A percentile compares a stretch with the other conserved stretches of the same genome.
These are phyloP conservation scores for Syzygium oleosum DNA, from an alignment of 345 rosid genomes.

Conservation along the genomic window DNA sequence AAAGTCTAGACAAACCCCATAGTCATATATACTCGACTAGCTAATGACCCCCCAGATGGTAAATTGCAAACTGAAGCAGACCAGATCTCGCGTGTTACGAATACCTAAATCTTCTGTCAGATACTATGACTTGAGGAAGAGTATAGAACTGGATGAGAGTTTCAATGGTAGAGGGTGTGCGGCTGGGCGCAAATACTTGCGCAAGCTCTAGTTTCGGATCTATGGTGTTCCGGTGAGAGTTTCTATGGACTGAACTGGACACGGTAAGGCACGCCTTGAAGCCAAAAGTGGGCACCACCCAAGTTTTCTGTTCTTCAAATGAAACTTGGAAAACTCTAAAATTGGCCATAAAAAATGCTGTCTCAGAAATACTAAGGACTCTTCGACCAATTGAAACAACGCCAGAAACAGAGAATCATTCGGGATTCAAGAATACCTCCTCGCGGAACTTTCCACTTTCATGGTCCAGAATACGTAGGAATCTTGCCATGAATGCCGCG, in stretches of 20 bases:
- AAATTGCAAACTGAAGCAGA: neutral
- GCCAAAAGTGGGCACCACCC: neutral
- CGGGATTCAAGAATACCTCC: constrained; percentile 22
- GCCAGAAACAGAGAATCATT: neutral
- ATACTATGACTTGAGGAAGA: neutral
- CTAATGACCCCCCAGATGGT: neutral
- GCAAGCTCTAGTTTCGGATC: neutral
- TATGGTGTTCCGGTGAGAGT: neutral
- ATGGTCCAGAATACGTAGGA: constrained; percentile 5
- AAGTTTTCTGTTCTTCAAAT: neutral
- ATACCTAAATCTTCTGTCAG: neutral
- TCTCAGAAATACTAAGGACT: neutral
- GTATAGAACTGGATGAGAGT: neutral
- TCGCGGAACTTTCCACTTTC: neutral
- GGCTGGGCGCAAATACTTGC: neutral
- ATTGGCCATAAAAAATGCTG: neutral
- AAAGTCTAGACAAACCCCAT: neutral
- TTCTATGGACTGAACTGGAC: neutral
- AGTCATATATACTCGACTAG: no score
- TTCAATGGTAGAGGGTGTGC: neutral
- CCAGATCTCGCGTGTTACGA: neutral
- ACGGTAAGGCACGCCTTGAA: neutral
- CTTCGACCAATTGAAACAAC: neutral
- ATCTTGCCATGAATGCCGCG: constrained; percentile 39
- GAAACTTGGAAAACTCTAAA: neutral